phyloP scores from a whole-genome alignment of 371 early-diverging fungal species.

The Rhizomucor pusillus region DNA sequence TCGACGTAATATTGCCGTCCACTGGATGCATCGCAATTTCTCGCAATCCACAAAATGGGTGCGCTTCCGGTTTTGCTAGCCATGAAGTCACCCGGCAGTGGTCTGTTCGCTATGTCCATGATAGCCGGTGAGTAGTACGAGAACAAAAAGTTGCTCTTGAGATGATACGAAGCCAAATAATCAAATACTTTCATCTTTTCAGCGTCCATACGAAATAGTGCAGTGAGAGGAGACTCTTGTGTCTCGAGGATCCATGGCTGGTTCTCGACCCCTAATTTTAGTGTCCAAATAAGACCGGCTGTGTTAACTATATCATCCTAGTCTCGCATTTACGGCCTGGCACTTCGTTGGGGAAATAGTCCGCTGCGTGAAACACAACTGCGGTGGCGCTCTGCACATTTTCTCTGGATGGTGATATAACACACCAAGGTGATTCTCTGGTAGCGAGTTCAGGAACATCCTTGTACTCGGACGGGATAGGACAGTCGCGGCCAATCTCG shows the following conservation, averaged over 20 bases:
- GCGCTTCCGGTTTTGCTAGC: slow-evolving; percentile 22
- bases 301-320: not conserved
- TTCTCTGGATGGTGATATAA: slow-evolving; percentile 18
- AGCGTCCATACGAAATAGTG: slow-evolving; percentile 19
- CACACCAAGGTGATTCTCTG: slow-evolving; percentile 30
- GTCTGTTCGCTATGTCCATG: slow-evolving; percentile 33
- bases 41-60: slow-evolving; percentile 41
- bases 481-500: slow-evolving; percentile 16
- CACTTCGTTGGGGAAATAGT: slow-evolving; percentile 10
- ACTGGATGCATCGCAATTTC: slow-evolving; percentile 34
- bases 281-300: not conserved
- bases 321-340: slow-evolving; percentile 20
- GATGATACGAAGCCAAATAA: slow-evolving; percentile 37
- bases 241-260: slow-evolving; percentile 42
- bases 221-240: slow-evolving; percentile 33
- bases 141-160: slow-evolving; percentile 30
- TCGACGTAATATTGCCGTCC: slow-evolving; percentile 34
- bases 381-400: slow-evolving; percentile 23
- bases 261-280: slow-evolving; percentile 15
- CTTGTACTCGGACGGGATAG: not conserved
- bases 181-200: slow-evolving; percentile 27
- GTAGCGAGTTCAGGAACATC: slow-evolving; percentile 22
- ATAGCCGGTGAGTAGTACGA: slow-evolving; percentile 29
- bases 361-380: slow-evolving; percentile 35
- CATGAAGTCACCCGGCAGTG: slow-evolving; percentile 34